phyloP scores from a whole-genome alignment of 1,284 basidiomycete species.

The Hypsizygus ulmarius region DNA sequence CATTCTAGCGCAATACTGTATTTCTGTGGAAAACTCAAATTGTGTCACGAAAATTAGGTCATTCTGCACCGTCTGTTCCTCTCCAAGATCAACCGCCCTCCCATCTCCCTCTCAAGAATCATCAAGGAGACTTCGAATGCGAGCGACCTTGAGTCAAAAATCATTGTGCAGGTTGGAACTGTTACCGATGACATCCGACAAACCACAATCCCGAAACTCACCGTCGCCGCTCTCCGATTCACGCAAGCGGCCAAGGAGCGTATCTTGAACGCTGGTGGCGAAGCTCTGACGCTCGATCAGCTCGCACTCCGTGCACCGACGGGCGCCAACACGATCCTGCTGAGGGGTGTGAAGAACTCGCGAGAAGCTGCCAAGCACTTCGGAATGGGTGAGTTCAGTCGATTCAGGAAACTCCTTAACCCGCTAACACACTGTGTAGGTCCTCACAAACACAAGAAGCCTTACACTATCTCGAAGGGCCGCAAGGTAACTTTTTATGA shows the following conservation, averaged over 20 bases:
- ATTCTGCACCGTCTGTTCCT: slow-evolving; percentile 97
- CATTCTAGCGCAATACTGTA: background rate
- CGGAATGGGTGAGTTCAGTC: slow-evolving; percentile 67
- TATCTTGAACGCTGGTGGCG: slow-evolving; percentile 94
- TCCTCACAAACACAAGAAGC: slow-evolving; percentile 92
- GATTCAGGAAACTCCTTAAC: background rate
- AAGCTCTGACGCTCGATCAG: slow-evolving; percentile 94
- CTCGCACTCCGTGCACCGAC: slow-evolving; percentile 93
- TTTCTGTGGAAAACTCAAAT: background rate
- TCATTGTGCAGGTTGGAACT: slow-evolving; percentile 88
- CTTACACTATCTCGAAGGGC: slow-evolving; percentile 91
- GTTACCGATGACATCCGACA: slow-evolving; percentile 97
- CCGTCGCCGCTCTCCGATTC: slow-evolving; percentile 95
- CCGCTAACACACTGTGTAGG: slow-evolving; percentile 29
- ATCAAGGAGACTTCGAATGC: slow-evolving; percentile 75
- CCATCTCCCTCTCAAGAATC: slow-evolving; percentile 91
- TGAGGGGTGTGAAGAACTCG: slow-evolving; percentile 90
- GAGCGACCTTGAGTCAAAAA: slow-evolving; percentile 75
- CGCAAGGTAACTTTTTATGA: slow-evolving; percentile 64
- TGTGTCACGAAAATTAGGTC: slow-evolving; percentile 44
- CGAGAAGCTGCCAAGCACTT: slow-evolving; percentile 97
- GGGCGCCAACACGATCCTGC: slow-evolving; percentile 91
- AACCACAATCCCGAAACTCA: slow-evolving; percentile 84
- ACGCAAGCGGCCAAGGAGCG: slow-evolving; percentile 91
- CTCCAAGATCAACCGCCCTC: slow-evolving; percentile 97